Percentiles rank a stretch among this genome's conserved stretches.
phyloP scores from a whole-genome alignment of 116 monocot genomes.

The Cymodocea nodosa region DNA sequence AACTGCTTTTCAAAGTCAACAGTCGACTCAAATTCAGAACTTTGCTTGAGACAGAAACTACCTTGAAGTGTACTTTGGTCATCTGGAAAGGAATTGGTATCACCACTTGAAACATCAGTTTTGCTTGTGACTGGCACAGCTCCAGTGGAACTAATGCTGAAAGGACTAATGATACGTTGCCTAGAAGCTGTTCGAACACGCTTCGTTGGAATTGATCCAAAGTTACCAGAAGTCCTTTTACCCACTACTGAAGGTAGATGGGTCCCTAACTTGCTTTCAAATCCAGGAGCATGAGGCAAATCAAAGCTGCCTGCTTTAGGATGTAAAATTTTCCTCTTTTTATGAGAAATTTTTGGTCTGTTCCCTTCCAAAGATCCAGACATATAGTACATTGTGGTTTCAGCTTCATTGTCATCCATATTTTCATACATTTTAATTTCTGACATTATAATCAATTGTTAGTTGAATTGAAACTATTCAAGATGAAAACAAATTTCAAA shows the following conservation, averaged over 20 bases:
- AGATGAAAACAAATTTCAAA: not conserved
- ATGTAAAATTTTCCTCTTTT: conserved; percentile 47
- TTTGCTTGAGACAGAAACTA: conserved; percentile 44
- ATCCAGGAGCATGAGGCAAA: conserved; percentile 29
- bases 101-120: conserved; percentile 94
- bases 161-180: conserved; percentile 51
- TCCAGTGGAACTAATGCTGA: conserved; percentile 25
- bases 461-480: not conserved
- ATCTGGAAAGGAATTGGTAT: conserved; percentile 81
- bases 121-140: conserved; percentile 45
- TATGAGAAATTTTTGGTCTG: conserved; percentile 35
- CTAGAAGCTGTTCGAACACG: conserved; percentile 64
- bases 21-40: conserved; percentile 67
- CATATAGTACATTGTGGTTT: conserved; percentile 38
- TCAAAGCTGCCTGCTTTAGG: conserved; percentile 42
- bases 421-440: conserved; percentile 16
- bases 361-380: conserved; percentile 45
- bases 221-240: conserved; percentile 49
- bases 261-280: conserved; percentile 38
- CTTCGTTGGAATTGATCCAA: conserved; percentile 70
- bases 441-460: not conserved
- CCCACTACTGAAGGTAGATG: conserved; percentile 23
- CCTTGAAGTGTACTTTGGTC: conserved; percentile 67
- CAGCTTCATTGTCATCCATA: conserved; percentile 84
- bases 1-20: conserved; percentile 55